Base-by-base conservation (phyloP, 2,329 filamentous ascomycete genomes). In the Fusarium marasasianum region DNA sequence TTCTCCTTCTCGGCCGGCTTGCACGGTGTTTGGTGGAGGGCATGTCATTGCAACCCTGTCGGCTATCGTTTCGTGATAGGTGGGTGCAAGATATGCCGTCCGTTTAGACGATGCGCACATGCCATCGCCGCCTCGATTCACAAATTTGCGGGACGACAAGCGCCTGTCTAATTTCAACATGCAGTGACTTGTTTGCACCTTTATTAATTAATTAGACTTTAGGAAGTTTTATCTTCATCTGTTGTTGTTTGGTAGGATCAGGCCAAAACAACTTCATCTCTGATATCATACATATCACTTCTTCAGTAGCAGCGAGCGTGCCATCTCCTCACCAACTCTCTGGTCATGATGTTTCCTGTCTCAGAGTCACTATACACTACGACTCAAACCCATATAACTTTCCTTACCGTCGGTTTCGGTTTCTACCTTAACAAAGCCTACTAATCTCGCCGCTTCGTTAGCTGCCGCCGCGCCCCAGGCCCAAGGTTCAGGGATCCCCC, bases 401-500 rank as follows among this genome's bases (percentile, higher is more conserved):
- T 69, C 43, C 55, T 37, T 45, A 54, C 61, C 63, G 59, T 63
- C 63, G 44, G 63, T 74, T 74, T 74, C 72, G 55, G 58, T 63
- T 53, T 63, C 33, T 53, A 58, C 65, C 72, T 65, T 68, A 64
- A 41, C 35, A 56, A 41, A 61, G 43, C 61, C 48, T 60, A 69
- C 72, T 67, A 73, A 59, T 64, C 72, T 73, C 72, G 72, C 65
- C 72, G 69, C 64, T 73, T 75, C 61, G 61, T 75, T 76, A 73
- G 74, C 69, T 76, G 68, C 72, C 74, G 72, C 72, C 63, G 71
- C 54, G 62, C 59, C 54, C 62, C 67, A 69, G 66, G 76, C 51
- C 62, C 66, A 69, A 65, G 76, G 77, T 59, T 74, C 72, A 75
- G 73, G 76, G 75, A 73, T 72, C 81, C 83, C 85, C 82, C 84